phyloP scores from a whole-genome alignment of 1,284 basidiomycete species.

The Sparassis latifolia region DNA sequence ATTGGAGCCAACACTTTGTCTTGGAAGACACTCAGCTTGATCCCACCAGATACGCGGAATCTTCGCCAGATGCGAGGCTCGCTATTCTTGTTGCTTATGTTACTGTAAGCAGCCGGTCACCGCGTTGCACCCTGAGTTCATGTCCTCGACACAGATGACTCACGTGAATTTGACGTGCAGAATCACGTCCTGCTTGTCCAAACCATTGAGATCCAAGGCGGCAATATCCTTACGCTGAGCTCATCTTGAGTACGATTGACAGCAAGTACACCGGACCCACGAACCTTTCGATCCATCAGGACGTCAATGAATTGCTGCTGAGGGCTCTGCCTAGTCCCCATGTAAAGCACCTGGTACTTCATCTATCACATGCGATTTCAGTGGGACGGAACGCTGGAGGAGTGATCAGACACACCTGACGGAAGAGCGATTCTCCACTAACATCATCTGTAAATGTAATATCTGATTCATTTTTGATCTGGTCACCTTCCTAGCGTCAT shows the following conservation, averaged over 20 bases:
- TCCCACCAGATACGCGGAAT: not conserved
- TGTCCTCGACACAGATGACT: not conserved
- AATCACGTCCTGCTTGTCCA: constrained; percentile 1
- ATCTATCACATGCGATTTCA: not conserved
- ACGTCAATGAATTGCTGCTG: not conserved
- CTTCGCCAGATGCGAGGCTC: constrained; percentile 1
- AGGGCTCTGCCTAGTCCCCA: not conserved
- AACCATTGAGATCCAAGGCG: not conserved
- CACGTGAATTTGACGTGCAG: not conserved
- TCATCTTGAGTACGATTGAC: too few relatives aligned
- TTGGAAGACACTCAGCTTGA: constrained; percentile 1
- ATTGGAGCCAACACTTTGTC: constrained; percentile 3
- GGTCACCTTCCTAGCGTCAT: too few relatives aligned
- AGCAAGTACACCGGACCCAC: not conserved
- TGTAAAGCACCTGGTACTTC: not conserved
- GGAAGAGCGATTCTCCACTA: not conserved
- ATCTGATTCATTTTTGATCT: not conserved
- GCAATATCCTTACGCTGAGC: not conserved
- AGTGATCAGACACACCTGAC: not conserved
- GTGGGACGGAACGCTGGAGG: too few relatives aligned
- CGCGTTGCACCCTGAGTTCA: too few relatives aligned
- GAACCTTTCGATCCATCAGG: not conserved
- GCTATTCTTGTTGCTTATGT: not conserved
- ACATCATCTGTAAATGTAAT: not conserved
- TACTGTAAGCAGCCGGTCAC: not conserved